phyloP scores from a whole-genome alignment of 2,329 filamentous ascomycete genomes.

The Aureobasidium sp. region DNA sequence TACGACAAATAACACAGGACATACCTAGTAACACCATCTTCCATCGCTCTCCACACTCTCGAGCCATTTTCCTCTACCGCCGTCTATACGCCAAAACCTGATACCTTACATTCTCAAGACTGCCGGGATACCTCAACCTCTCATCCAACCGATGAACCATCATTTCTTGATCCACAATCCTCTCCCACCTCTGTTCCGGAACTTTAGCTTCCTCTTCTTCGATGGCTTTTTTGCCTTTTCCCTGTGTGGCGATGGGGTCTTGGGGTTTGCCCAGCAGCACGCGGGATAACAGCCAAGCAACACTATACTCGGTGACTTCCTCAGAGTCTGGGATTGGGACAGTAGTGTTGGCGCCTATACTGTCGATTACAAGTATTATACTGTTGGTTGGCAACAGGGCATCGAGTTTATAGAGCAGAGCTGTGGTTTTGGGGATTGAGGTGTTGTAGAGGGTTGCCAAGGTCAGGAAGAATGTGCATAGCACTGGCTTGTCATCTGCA shows the following conservation, averaged over 20 bases:
- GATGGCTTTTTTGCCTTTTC: not conserved
- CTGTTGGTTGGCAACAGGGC: not conserved
- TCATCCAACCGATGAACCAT: constrained; percentile 2
- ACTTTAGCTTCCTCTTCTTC: not conserved
- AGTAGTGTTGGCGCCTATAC: not conserved
- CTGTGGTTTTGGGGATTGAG: constrained; percentile 1
- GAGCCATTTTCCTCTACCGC: not conserved
- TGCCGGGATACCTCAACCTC: not conserved
- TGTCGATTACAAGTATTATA: not conserved
- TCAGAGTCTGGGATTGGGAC: not conserved
- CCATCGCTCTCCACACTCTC: not conserved
- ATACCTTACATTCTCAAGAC: constrained; percentile 7
- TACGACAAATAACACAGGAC: too few relatives aligned
- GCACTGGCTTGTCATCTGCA: not conserved
- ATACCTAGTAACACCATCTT: too few relatives aligned
- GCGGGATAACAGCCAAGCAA: not conserved
- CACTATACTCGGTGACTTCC: not conserved
- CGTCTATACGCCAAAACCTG: not conserved
- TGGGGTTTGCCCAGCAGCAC: not conserved
- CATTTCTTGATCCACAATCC: not conserved
- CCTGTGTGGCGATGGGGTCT: not conserved
- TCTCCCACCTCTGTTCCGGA: not conserved
- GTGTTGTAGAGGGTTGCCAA: not conserved
- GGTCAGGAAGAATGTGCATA: not conserved
- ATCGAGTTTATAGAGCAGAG: not conserved